Evolutionary conservation across 257 asterid genomes (phyloP).

Genomic region (Eucommia ulmoides): DNA sequence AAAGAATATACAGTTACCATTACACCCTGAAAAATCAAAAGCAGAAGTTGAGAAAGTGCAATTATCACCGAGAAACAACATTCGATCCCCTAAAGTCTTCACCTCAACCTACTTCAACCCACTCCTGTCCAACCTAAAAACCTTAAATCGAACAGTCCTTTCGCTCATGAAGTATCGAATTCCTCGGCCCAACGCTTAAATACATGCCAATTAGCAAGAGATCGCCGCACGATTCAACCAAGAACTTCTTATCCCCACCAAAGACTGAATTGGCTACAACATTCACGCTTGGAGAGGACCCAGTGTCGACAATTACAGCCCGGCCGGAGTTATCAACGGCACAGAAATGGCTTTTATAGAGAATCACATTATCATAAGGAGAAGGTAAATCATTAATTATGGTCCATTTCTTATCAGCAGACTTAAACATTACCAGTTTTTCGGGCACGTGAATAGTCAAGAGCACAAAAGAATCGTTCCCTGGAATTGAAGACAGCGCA

Average conservation of each 20-base stretch:
- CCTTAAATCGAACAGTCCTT: conserved; percentile 69
- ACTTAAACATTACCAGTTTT: conserved; percentile 51
- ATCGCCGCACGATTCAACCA: conserved; percentile 53
- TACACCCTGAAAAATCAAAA: conserved; percentile 30
- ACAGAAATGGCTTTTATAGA: conserved; percentile 34
- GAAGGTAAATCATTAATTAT: conserved; percentile 42
- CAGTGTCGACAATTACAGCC: conserved; percentile 29
- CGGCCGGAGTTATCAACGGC: conserved; percentile 66
- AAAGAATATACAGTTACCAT: conserved; percentile 63
- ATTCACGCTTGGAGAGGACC: conserved; percentile 18
- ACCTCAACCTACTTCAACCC: conserved; percentile 50
- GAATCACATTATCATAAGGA: conserved; percentile 69
- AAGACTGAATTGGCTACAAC: conserved; percentile 31
- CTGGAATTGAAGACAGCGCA: conserved; percentile 26
- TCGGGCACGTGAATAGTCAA: conserved; percentile 66
- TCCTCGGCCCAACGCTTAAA: conserved; percentile 62
- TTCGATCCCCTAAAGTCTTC: conserved; percentile 45
- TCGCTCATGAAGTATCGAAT: conserved; percentile 56
- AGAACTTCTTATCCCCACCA: conserved; percentile 79
- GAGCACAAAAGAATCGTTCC: conserved; percentile 31
- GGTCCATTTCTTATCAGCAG: conserved; percentile 66
- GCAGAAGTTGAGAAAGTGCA: conserved; percentile 49
- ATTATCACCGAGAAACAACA: conserved; percentile 76
- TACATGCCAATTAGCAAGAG: conserved; percentile 64
- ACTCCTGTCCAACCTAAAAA: conserved; percentile 44